Evolutionary conservation across 169 alveolate species (phyloP).

Genomic region (Eimeria zaria): DNA sequence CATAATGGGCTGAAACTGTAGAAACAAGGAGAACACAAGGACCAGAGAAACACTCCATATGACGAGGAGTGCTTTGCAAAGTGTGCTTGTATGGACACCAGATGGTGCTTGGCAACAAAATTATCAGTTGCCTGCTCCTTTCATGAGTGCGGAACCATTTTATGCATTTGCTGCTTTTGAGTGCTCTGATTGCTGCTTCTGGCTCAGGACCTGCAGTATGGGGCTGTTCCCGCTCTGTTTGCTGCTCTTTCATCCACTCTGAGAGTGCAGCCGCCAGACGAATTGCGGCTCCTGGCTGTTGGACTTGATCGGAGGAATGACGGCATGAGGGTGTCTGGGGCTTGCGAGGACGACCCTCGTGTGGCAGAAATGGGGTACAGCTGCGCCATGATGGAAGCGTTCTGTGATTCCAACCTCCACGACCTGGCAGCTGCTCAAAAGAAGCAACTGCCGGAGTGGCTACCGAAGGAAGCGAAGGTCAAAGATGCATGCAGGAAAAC

Average conservation of each 20-base stretch:
- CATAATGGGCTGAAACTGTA: background rate
- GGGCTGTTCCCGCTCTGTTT: constrained; percentile 75
- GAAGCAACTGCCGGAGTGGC: constrained; percentile 79
- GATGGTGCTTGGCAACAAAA: background rate
- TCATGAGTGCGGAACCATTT: background rate
- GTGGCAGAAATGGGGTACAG: constrained; percentile 78
- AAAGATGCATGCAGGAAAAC: constrained; percentile 82
- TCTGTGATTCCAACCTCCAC: constrained; percentile 71
- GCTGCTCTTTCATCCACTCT: constrained; percentile 71
- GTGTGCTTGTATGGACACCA: too few relatives aligned
- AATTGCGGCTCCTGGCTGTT: constrained; percentile 78
- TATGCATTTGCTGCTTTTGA: constrained; percentile 1
- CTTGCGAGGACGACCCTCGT: constrained; percentile 74
- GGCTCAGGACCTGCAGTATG: constrained; percentile 74
- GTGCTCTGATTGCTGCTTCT: background rate
- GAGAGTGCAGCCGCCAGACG: constrained; percentile 65
- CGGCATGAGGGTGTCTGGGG: constrained; percentile 46
- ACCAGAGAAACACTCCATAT: background rate
- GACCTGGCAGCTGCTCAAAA: constrained; percentile 78
- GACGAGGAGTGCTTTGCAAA: background rate
- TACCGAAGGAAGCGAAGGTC: constrained; percentile 71
- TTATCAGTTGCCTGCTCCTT: background rate
- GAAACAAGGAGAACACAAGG: background rate
- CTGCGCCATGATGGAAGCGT: constrained; percentile 56
- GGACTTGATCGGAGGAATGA: constrained; percentile 59